Evolutionary conservation across 441 rosid genomes (phyloP), one percentile per base, ranked within the genome.

Genomic region (Adansonia madagascariensis): DNA sequence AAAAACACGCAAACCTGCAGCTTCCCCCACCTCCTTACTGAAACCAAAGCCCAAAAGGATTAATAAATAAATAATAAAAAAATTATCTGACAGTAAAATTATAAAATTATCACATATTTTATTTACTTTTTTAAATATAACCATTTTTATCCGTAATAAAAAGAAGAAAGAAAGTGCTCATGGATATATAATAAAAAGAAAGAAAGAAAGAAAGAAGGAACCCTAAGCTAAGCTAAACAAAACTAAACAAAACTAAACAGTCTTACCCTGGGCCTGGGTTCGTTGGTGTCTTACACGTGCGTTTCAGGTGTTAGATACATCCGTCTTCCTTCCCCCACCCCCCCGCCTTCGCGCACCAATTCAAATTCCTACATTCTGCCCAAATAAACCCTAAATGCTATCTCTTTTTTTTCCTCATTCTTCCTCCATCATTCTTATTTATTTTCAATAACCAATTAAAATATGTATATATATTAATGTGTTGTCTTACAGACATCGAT

Each of bases 231-330:
- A 35, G 0, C 41, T 35, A 35, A 35, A 35, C 41, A 0, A 2
- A 27, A 27, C 31, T 27, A 27, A 27, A 27, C 31, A 57, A 57
- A 60, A 68, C 77, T 74, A 59, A 60, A n/a, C 35, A 22, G 35
- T 56, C 35, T 14, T 35, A 35, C 41, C 41, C 22, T 22, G 70
- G 44, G 41, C 41, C 27, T 66, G 63, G 10, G 35, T 43, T 56
- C 72, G 4, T 4, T 35, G 78, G 75, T 77, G 80, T 77, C 60
- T 77, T 75, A 14, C 55, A 50, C 31, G 18, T 71, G 46, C 47
- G 20, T 41, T 35, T 56, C 20, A 6, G 50, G 39, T 39, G 44
- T 49, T 65, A 59, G 79, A 75, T 4, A 35, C 41, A 35, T 80
- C 73, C 43, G 43, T 44, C 15, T 75, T 39, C 52, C 6, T n/a